These are phyloP conservation scores for Ogataea salicorniae DNA, from an alignment of 805 yeast species.

Conservation along the genomic window DNA sequence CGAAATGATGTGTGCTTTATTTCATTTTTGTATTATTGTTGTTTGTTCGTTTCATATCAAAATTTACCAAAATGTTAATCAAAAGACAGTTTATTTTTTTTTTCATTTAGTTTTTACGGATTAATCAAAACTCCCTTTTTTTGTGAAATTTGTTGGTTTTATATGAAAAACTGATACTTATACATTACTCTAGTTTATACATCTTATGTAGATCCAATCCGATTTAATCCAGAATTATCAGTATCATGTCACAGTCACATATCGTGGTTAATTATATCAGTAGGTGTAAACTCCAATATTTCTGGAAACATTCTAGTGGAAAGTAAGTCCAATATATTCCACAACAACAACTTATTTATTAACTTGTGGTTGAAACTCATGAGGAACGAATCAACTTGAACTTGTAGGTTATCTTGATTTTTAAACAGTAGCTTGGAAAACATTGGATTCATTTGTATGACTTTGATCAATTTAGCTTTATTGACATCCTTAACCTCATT, in stretches of 20 bases:
- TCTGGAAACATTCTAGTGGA: slow-evolving; percentile 38
- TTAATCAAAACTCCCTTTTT: too few relatives aligned
- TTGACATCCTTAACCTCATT: slow-evolving; percentile 11
- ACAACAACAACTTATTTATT: slow-evolving; percentile 40
- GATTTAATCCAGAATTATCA: not conserved
- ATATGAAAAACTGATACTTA: too few relatives aligned
- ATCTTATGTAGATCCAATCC: not conserved
- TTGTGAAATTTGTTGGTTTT: too few relatives aligned
- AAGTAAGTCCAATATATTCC: slow-evolving; percentile 38
- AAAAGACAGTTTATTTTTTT: too few relatives aligned
- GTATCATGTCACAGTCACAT: not conserved
- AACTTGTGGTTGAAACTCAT: slow-evolving; percentile 31
- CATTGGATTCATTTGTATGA: slow-evolving; percentile 3
- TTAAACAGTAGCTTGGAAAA: slow-evolving; percentile 3
- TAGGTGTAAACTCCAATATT: slow-evolving; percentile 8
- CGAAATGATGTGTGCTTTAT: too few relatives aligned
- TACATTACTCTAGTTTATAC: too few relatives aligned
- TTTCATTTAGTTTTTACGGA: too few relatives aligned
- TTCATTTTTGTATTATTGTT: too few relatives aligned
- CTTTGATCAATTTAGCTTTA: slow-evolving; percentile 3
- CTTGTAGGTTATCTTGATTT: slow-evolving; percentile 5
- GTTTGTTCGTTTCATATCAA: too few relatives aligned
- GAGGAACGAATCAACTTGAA: slow-evolving; percentile 24
- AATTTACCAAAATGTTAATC: too few relatives aligned
- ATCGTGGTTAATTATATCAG: slow-evolving; percentile 7